These are phyloP conservation scores for Zhuliangozyma parablackwelliae DNA, from an alignment of 1,139 yeast species.

Conservation along the genomic window DNA sequence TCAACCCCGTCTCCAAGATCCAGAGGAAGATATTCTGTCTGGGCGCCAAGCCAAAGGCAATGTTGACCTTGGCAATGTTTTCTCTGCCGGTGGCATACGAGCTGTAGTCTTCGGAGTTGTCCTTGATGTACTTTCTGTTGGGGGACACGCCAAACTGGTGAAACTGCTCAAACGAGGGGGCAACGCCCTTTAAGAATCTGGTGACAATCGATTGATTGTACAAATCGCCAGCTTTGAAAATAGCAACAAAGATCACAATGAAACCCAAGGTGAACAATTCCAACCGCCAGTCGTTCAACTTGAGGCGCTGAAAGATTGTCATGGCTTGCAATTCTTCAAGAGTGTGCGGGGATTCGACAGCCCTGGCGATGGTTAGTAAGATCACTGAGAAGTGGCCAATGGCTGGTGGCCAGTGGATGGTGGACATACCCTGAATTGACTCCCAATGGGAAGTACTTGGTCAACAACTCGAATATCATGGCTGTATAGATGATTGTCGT, in stretches of 20 bases:
- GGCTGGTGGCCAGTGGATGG: background rate
- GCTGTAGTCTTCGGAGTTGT: constrained; percentile 65
- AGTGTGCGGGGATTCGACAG: constrained; percentile 26
- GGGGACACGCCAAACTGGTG: constrained; percentile 72
- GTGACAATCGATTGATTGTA: constrained; percentile 56
- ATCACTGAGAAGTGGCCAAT: background rate
- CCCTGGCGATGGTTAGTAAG: constrained; percentile 7
- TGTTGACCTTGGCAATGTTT: constrained; percentile 60
- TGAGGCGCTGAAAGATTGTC: constrained; percentile 48
- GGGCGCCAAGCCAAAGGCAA: constrained; percentile 63
- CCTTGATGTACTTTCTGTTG: constrained; percentile 52
- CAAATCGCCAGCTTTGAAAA: constrained; percentile 55
- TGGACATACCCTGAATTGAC: constrained; percentile 7
- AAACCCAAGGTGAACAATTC: constrained; percentile 58
- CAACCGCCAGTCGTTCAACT: constrained; percentile 66
- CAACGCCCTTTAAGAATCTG: constrained; percentile 42
- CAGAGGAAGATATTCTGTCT: constrained; percentile 77
- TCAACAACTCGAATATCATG: constrained; percentile 10
- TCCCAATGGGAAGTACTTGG: constrained; percentile 9
- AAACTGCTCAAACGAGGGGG: constrained; percentile 53
- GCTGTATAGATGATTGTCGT: too few relatives aligned
- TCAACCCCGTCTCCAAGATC: constrained; percentile 51
- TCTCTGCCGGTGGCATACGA: constrained; percentile 88
- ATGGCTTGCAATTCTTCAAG: constrained; percentile 49
- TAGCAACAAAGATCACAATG: constrained; percentile 38